Conservation (phyloP, 2,329 filamentous ascomycete species). For the Fusarium goolgardi region DNA sequence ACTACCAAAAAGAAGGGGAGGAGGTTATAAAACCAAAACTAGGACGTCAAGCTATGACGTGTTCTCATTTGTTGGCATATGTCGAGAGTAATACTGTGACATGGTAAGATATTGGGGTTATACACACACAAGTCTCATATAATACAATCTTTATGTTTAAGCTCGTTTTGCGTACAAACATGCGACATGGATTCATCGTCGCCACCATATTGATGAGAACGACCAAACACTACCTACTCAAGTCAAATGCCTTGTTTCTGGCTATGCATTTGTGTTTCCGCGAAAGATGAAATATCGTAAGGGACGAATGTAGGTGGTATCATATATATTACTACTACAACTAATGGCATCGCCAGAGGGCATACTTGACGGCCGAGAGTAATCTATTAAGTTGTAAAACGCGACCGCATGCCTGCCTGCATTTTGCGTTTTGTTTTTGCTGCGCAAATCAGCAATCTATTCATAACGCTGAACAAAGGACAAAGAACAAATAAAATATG, state of each 20-base stretch:
- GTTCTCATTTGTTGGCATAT: slow-evolving; percentile 45
- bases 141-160: slow-evolving; percentile 43
- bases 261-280: background rate
- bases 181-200: too few species aligned
- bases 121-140: slow-evolving; percentile 34
- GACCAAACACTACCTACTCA: background rate
- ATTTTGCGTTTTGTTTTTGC: slow-evolving; percentile 20
- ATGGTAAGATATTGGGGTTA: slow-evolving; percentile 29
- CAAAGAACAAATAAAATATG: slow-evolving; percentile 23
- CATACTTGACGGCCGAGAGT: slow-evolving; percentile 36
- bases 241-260: background rate
- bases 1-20: slow-evolving; percentile 31
- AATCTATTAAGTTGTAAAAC: slow-evolving; percentile 40
- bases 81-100: slow-evolving; percentile 30
- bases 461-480: slow-evolving; percentile 41
- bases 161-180: background rate
- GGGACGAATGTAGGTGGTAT: slow-evolving; percentile 30
- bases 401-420: slow-evolving; percentile 31
- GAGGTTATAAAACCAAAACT: slow-evolving; percentile 33
- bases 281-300: background rate
- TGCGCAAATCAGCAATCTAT: slow-evolving; percentile 30
- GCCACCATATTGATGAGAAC: background rate
- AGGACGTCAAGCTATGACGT: slow-evolving; percentile 35
- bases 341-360: slow-evolving; percentile 40
- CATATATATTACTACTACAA: slow-evolving; percentile 49